phyloP scores from a whole-genome alignment of 1,139 yeast species.

The Kurtzmaniella quercitrusa region DNA sequence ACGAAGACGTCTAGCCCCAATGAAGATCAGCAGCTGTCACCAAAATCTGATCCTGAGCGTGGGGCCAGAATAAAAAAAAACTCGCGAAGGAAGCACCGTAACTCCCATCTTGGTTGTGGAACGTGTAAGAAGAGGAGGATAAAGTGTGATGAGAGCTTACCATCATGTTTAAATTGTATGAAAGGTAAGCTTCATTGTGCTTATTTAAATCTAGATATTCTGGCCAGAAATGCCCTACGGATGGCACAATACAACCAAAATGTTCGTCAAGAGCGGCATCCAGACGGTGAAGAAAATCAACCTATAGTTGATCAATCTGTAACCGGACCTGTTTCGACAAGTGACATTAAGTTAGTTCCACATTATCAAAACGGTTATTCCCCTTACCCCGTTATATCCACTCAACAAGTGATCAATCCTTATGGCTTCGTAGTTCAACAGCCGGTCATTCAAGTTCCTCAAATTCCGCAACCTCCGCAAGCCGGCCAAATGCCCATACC shows the following conservation, averaged over 20 bases:
- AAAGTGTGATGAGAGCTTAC: slow-evolving; percentile 65
- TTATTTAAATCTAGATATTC: slow-evolving; percentile 46
- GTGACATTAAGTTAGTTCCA: slow-evolving; percentile 2
- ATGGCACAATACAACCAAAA: slow-evolving; percentile 50
- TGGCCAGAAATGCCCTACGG: slow-evolving; percentile 47
- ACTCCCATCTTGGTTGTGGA: slow-evolving; percentile 62
- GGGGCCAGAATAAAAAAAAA: slow-evolving; percentile 33
- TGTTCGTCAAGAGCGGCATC: slow-evolving; percentile 29
- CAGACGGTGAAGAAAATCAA: slow-evolving; percentile 10
- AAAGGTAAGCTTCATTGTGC: slow-evolving; percentile 58
- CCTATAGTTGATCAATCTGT: slow-evolving; percentile 3
- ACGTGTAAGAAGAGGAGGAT: slow-evolving; percentile 65
- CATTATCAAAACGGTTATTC: slow-evolving; percentile 9
- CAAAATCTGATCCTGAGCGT: slow-evolving; percentile 6
- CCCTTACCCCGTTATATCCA: slow-evolving; percentile 16
- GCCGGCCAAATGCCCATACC: slow-evolving; percentile 15
- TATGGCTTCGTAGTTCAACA: slow-evolving; percentile 36
- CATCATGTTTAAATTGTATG: slow-evolving; percentile 56
- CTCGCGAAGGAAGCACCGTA: slow-evolving; percentile 57
- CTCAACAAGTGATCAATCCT: slow-evolving; percentile 15
- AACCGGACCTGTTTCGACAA: slow-evolving; percentile 5
- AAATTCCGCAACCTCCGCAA: slow-evolving; percentile 11
- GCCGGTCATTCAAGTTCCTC: slow-evolving; percentile 15
- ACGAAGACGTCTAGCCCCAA: slow-evolving; percentile 15
- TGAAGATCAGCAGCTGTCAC: slow-evolving; percentile 1